Conservation (phyloP, 2,329 filamentous ascomycete species). For the Drechslera avenae region DNA sequence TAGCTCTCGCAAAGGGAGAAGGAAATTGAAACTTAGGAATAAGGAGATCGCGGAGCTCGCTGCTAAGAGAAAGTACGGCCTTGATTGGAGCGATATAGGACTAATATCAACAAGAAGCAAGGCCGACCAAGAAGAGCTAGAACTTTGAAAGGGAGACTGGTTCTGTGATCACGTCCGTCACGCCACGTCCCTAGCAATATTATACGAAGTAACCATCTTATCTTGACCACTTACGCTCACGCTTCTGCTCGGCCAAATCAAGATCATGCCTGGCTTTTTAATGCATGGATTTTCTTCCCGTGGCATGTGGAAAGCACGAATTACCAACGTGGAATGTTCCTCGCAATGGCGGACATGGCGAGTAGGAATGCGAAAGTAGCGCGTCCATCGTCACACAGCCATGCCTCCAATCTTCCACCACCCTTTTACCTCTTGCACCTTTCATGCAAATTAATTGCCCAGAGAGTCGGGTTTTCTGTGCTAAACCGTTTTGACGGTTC, state of each 20-base stretch:
- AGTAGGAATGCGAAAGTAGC: conserved; percentile 15
- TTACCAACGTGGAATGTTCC: conserved; percentile 18
- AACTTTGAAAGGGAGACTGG: conserved; percentile 16
- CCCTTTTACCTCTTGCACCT: conserved; percentile 7
- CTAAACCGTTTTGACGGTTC: conserved; percentile 9
- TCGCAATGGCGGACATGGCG: background rate
- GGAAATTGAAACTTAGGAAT: conserved; percentile 15
- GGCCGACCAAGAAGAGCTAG: conserved; percentile 24
- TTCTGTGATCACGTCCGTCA: background rate
- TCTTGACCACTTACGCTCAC: background rate
- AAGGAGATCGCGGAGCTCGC: conserved; percentile 35
- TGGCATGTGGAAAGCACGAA: conserved; percentile 18
- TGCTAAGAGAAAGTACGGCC: conserved; percentile 38
- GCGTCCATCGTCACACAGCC: conserved; percentile 14
- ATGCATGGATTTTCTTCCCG: background rate
- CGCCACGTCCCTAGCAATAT: background rate
- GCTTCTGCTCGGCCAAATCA: background rate
- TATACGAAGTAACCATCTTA: background rate
- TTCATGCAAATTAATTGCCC: conserved; percentile 16
- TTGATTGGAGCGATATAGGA: conserved; percentile 51
- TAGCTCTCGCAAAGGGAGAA: background rate
- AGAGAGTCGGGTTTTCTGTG: conserved; percentile 1
- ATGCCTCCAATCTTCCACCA: conserved; percentile 4
- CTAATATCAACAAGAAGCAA: conserved; percentile 47
- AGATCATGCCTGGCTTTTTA: background rate